Evolutionary conservation across 169 alveolate species (phyloP).

Genomic region (Cryptosporidium ubiquitum): DNA sequence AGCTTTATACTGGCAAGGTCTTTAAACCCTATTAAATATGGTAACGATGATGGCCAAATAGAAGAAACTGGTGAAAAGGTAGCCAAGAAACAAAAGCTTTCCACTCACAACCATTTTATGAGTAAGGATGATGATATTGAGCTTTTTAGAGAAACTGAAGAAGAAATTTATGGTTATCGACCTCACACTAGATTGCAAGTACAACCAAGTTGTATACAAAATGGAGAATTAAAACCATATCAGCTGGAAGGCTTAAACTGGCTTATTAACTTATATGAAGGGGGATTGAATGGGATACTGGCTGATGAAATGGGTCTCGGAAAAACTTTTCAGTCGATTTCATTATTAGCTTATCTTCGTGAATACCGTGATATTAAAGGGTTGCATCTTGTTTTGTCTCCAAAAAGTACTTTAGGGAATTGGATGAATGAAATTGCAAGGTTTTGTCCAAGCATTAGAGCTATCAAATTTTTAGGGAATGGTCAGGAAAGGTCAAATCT

Average conservation of each 20-base stretch:
- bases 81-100: not conserved
- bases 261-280: constrained; percentile 94
- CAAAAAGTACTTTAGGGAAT: constrained; percentile 95
- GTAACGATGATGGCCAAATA: not conserved
- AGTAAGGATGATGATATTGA: constrained; percentile 52
- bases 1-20: constrained; percentile 65
- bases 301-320: constrained; percentile 99
- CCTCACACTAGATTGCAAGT: constrained; percentile 57
- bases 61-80: not conserved
- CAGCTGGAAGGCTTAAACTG: constrained; percentile 96
- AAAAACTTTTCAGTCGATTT: constrained; percentile 95
- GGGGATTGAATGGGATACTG: constrained; percentile 95
- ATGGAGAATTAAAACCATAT: constrained; percentile 93
- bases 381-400: constrained; percentile 96
- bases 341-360: constrained; percentile 92
- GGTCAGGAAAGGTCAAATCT: constrained; percentile 89
- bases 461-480: constrained; percentile 95
- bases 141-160: constrained; percentile 67
- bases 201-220: constrained; percentile 39
- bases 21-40: constrained; percentile 29
- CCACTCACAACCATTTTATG: constrained; percentile 42
- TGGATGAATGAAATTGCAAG: constrained; percentile 96
- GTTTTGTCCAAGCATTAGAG: constrained; percentile 94
- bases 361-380: constrained; percentile 92
- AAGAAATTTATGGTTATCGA: constrained; percentile 56